Evolutionary conservation across 1,284 basidiomycete species (phyloP).

Genomic region (Vanrija humicola): DNA sequence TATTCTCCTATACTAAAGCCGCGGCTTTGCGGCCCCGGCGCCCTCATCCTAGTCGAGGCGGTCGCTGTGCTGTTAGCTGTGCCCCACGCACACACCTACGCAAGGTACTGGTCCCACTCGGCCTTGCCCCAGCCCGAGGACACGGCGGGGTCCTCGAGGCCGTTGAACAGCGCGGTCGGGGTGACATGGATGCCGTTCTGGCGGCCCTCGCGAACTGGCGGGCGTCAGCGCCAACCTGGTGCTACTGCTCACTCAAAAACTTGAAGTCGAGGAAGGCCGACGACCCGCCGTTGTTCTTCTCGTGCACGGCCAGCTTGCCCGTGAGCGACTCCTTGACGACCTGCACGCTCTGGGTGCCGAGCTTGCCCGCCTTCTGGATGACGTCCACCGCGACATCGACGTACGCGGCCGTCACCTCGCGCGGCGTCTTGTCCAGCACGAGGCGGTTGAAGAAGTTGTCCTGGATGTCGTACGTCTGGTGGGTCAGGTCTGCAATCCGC

Average conservation of each 20-base stretch:
- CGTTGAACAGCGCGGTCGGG: constrained; percentile 81
- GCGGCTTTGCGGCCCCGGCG: not conserved
- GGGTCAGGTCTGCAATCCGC: not conserved
- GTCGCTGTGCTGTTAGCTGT: constrained; percentile 3
- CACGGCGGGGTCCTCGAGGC: constrained; percentile 71
- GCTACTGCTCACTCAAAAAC: constrained; percentile 11
- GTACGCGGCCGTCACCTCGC: constrained; percentile 8
- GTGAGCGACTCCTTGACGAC: constrained; percentile 33
- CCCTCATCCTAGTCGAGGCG: constrained; percentile 6
- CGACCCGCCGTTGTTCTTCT: constrained; percentile 51
- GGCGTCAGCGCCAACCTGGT: not conserved
- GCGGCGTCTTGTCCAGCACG: constrained; percentile 59
- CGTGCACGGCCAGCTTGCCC: constrained; percentile 31
- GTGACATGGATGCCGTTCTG: constrained; percentile 92
- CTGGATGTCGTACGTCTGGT: constrained; percentile 70
- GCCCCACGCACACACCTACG: constrained; percentile 23
- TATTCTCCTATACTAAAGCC: too few species aligned
- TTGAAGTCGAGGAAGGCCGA: constrained; percentile 33
- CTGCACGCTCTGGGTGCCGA: constrained; percentile 24
- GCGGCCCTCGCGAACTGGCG: constrained; percentile 70
- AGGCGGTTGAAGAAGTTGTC: constrained; percentile 66
- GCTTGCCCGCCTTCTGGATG: constrained; percentile 32
- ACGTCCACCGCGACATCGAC: constrained; percentile 50
- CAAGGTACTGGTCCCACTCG: constrained; percentile 82
- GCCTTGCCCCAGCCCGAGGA: constrained; percentile 76